Evolutionary conservation across 441 rosid genomes (phyloP).

Genomic region (Gossypium schwendimanii): DNA sequence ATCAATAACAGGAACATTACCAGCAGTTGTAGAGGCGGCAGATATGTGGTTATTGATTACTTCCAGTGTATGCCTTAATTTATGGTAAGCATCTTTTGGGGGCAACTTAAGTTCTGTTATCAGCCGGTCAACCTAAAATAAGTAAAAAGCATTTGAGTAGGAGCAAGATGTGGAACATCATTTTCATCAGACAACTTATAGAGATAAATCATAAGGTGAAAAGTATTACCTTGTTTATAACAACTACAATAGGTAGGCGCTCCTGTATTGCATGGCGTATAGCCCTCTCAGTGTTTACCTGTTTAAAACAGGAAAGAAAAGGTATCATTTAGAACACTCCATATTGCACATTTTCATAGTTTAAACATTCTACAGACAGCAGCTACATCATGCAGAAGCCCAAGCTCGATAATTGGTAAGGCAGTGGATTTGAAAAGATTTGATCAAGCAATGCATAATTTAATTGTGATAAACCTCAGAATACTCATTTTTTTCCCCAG

Average conservation of each 20-base stretch:
- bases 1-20: conserved; percentile 70
- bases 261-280: conserved; percentile 95
- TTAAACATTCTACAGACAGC: neutral
- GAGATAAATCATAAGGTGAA: neutral
- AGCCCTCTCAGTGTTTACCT: conserved; percentile 97
- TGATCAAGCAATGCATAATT: neutral
- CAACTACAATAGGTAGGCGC: conserved; percentile 84
- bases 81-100: conserved; percentile 93
- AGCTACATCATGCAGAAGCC: conserved; percentile 3
- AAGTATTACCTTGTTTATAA: conserved; percentile 67
- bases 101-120: conserved; percentile 93
- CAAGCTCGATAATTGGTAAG: conserved; percentile 1
- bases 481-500: neutral
- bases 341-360: conserved; percentile 1
- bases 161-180: neutral
- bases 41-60: conserved; percentile 87
- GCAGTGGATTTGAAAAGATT: neutral
- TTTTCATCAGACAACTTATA: neutral
- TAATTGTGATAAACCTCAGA: neutral
- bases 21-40: conserved; percentile 77
- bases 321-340: conserved; percentile 3
- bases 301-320: conserved; percentile 14
- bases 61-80: conserved; percentile 89
- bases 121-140: conserved; percentile 75
- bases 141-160: neutral